Evolutionary conservation across 805 yeast genomes (phyloP), one percentile per base, ranked within the genome.

Genomic region (Candida orba): DNA sequence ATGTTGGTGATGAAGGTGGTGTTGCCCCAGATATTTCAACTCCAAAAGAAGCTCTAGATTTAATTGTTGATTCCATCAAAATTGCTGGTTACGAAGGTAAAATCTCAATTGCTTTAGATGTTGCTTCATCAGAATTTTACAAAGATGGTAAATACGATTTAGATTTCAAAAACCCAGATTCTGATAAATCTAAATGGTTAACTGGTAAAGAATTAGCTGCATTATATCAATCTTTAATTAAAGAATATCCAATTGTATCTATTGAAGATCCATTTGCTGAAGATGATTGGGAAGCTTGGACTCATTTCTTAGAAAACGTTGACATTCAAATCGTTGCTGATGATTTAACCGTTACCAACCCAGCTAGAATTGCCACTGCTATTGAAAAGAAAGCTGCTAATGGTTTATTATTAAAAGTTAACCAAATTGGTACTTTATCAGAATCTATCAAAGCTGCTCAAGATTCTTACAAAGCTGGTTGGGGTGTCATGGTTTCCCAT

Each of bases 1-100:
- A 91, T 77, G 99, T 91, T 68, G 99, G 99, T 81, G 99, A 91
- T 73, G 99, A 91, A 80, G 99, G 99, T 84, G 99, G 99, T 82
- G 96, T 91, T 77, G 99, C 99, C 63, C 99, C 99, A 72, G 87
- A 89, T 72, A 82, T 93, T 58, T 78, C 84, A 57, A 79, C 96
- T 60, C 91, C 99, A 67, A 86, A 80, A 72, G 98, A 91, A 81
- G 99, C 98, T 61, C 77, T 91, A 57, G 97, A 93, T 76, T 82
- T 91, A 70, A 88, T 91, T 69, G 77, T 79, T 59, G 83, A 71
- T 56, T 88, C 99, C 65, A 91, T 93, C 68, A 86, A 81, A 68
- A 70, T 73, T 59, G 96, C 99, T 59, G 99, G 99, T 66, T 90
- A 91, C 84, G 83, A 81, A 54, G 98, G 96, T 69, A 72, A 79